Conservation (phyloP, 2,329 filamentous ascomycete genomes). For the Leptodontidium sp. region DNA sequence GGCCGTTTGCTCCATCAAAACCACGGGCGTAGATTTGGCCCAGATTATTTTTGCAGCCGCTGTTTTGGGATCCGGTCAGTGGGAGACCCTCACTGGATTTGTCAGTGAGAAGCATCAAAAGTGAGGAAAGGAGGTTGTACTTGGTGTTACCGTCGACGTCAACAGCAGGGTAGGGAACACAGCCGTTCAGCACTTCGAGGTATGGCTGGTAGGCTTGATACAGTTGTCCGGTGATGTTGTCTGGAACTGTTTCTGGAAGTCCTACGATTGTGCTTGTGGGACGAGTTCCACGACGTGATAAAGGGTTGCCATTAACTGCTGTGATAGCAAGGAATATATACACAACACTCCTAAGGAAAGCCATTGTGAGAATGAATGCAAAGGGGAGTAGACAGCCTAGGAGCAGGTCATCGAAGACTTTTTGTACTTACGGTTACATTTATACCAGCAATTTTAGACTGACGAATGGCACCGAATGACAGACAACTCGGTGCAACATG, state of each 20-base stretch:
- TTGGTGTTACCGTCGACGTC: slow-evolving; percentile 64
- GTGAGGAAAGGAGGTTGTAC: slow-evolving; percentile 49
- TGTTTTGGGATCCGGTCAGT: slow-evolving; percentile 49
- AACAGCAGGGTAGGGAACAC: slow-evolving; percentile 69
- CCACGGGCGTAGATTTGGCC: slow-evolving; percentile 61
- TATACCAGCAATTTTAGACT: too few relatives aligned
- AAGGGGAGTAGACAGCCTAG: too few relatives aligned
- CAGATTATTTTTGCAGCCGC: slow-evolving; percentile 52
- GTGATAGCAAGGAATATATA: not conserved
- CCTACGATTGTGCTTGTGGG: slow-evolving; percentile 55
- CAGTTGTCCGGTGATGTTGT: slow-evolving; percentile 53
- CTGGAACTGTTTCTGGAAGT: slow-evolving; percentile 61
- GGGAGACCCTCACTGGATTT: slow-evolving; percentile 38
- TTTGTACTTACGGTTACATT: too few relatives aligned
- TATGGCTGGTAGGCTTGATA: slow-evolving; percentile 65
- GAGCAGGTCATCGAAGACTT: too few relatives aligned
- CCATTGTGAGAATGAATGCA: not conserved
- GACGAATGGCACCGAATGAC: too few relatives aligned
- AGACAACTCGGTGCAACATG: too few relatives aligned
- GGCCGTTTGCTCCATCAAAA: slow-evolving; percentile 48
- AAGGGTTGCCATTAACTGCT: not conserved
- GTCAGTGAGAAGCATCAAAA: not conserved
- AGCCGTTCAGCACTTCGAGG: slow-evolving; percentile 63
- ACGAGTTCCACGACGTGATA: not conserved
- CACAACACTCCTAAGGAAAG: not conserved